phyloP scores from a whole-genome alignment of 148 eudicot species.

The Nepenthes gracilis region DNA sequence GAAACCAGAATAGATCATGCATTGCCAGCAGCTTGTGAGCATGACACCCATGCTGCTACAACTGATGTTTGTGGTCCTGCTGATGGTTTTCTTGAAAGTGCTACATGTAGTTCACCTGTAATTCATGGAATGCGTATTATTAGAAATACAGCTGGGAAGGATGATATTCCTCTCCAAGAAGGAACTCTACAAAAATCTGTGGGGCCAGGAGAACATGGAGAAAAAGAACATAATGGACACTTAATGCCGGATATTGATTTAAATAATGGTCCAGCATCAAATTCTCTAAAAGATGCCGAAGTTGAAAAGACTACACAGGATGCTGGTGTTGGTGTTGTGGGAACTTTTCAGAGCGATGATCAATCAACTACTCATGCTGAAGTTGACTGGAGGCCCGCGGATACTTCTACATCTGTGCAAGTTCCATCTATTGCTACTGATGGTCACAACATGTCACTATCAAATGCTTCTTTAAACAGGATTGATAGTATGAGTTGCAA shows the following conservation, averaged over 20 bases:
- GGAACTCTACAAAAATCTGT: not conserved
- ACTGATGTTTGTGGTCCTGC: conserved; percentile 14
- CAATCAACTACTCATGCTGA: not conserved
- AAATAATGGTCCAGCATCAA: not conserved
- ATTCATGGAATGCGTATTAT: not conserved
- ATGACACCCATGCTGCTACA: not conserved
- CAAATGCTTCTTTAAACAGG: conserved; percentile 6
- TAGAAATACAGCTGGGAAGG: not conserved
- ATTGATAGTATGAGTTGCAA: conserved; percentile 9
- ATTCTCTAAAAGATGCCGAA: not conserved
- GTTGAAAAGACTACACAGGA: conserved; percentile 1
- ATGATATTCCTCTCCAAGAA: not conserved
- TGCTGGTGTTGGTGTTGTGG: not conserved
- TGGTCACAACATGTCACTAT: conserved; percentile 7
- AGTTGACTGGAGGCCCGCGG: not conserved
- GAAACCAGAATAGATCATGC: not conserved
- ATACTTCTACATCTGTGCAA: not conserved
- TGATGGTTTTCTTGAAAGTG: conserved; percentile 7
- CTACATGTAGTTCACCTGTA: not conserved
- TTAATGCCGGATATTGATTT: not conserved
- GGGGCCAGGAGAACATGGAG: not conserved
- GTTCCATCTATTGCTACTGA: conserved; percentile 5
- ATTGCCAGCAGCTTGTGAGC: not conserved
- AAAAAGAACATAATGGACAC: not conserved
- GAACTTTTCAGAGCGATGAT: not conserved